Conservation (phyloP, 1,139 yeast species). For the Schwanniomyces etchellsii region DNA sequence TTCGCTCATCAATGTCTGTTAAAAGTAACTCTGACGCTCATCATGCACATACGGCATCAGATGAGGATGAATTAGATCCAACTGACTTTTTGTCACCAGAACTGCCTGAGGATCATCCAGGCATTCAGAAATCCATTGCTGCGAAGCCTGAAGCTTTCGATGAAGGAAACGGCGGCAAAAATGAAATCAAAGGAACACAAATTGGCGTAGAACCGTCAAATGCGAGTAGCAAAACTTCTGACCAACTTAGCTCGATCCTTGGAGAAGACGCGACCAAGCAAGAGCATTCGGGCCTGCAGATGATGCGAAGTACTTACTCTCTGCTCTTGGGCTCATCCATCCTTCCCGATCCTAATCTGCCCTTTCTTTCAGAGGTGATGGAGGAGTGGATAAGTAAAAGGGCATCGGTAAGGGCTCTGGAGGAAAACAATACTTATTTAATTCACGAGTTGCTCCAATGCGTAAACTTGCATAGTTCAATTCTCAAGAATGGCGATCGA, state of each 20-base stretch:
- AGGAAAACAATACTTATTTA: constrained; percentile 12
- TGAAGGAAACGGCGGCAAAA: constrained; percentile 7
- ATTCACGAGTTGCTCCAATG: constrained; percentile 17
- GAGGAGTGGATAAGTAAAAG: constrained; percentile 3
- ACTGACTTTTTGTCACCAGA: constrained; percentile 22
- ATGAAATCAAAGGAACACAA: background rate
- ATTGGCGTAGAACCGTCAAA: too few relatives aligned
- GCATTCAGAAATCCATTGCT: constrained; percentile 1
- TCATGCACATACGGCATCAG: constrained; percentile 10
- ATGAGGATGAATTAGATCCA: constrained; percentile 27
- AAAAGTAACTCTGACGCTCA: too few relatives aligned
- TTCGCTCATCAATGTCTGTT: too few relatives aligned
- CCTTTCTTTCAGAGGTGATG: background rate
- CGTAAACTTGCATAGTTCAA: constrained; percentile 17
- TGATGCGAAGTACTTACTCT: background rate
- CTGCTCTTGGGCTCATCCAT: too few relatives aligned
- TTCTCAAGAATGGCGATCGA: constrained; percentile 25
- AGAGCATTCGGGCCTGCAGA: background rate
- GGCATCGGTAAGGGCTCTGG: constrained; percentile 11
- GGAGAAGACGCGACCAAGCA: background rate
- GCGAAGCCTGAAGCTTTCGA: background rate
- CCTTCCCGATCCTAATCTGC: background rate
- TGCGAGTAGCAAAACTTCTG: too few relatives aligned
- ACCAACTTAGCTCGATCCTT: too few relatives aligned
- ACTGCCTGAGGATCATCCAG: constrained; percentile 6